Percentiles rank a stretch among this genome's conserved stretches.
These are phyloP conservation scores for Didymella keratinophila DNA, from an alignment of 2,329 filamentous ascomycete genomes.

Conservation along the genomic window DNA sequence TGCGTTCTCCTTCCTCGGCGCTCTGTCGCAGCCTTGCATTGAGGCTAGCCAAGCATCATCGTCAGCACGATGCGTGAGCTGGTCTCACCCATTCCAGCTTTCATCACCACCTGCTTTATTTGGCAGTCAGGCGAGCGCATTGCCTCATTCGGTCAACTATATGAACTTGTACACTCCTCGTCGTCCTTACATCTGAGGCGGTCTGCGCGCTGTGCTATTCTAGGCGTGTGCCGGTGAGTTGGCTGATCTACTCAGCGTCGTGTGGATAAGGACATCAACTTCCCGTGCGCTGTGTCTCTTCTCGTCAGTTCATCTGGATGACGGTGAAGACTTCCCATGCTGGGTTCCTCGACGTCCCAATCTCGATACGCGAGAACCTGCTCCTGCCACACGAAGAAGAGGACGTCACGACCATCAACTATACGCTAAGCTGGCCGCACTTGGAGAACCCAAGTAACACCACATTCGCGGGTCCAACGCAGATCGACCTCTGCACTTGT, in stretches of 20 bases:
- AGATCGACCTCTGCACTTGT: slow-evolving; percentile 41
- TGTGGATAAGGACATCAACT: not conserved
- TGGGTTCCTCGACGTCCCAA: slow-evolving; percentile 7
- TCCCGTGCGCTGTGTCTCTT: not conserved
- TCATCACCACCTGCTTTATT: slow-evolving; percentile 12
- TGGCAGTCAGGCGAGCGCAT: slow-evolving; percentile 8
- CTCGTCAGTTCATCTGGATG: not conserved
- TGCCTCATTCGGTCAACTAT: not conserved
- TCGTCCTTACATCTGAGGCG: slow-evolving; percentile 4
- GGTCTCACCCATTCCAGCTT: slow-evolving; percentile 17
- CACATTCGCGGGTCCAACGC: slow-evolving; percentile 38
- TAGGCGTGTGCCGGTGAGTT: slow-evolving; percentile 3
- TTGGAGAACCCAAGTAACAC: slow-evolving; percentile 43
- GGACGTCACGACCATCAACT: slow-evolving; percentile 47
- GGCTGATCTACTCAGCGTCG: not conserved
- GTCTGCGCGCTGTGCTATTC: slow-evolving; percentile 15
- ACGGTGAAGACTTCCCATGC: not conserved
- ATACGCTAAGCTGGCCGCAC: slow-evolving; percentile 40
- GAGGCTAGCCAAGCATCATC: slow-evolving; percentile 2
- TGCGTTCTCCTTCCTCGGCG: not conserved
- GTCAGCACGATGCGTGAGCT: not conserved
- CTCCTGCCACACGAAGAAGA: slow-evolving; percentile 46
- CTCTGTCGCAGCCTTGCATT: not conserved
- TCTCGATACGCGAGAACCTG: slow-evolving; percentile 14
- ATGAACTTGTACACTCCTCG: slow-evolving; percentile 5